Percentiles rank a stretch among this genome's conserved stretches.
Evolutionary conservation across 2,329 filamentous ascomycete species (phyloP).

Genomic region (Hirsutella thompsonii): DNA sequence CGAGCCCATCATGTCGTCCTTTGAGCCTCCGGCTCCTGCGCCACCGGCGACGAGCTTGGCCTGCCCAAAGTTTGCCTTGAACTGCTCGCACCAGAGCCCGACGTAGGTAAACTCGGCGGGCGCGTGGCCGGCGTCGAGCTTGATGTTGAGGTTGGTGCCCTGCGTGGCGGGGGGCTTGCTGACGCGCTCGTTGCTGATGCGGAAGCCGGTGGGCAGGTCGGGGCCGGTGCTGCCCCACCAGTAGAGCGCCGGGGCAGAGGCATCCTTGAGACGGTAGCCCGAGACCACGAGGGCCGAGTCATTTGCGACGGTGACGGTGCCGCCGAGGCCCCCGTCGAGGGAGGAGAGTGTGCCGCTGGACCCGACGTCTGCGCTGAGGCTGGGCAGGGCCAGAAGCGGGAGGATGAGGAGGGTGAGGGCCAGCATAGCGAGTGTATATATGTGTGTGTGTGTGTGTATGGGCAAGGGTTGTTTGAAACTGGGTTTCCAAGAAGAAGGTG

Average conservation of each 20-base stretch:
- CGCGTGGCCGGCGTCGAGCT: slow-evolving; percentile 12
- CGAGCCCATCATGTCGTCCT: too few species aligned
- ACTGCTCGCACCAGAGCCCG: slow-evolving; percentile 12
- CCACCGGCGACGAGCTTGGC: too few species aligned
- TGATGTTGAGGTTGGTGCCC: slow-evolving; percentile 9
- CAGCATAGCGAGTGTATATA: too few species aligned
- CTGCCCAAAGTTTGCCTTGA: slow-evolving; percentile 12
- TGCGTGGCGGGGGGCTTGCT: slow-evolving; percentile 5
- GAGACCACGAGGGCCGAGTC: slow-evolving; percentile 9
- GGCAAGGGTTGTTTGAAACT: too few species aligned
- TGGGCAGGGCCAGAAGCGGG: too few species aligned
- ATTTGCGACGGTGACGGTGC: slow-evolving; percentile 10
- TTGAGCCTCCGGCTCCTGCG: too few species aligned
- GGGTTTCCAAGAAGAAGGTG: too few species aligned
- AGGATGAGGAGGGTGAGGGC: neutral
- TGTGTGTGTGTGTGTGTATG: too few species aligned
- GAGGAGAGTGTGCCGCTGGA: slow-evolving; percentile 8
- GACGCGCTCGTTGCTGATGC: slow-evolving; percentile 12
- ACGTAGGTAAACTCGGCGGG: slow-evolving; percentile 10
- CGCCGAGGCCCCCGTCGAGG: slow-evolving; percentile 12
- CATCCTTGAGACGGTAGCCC: slow-evolving; percentile 12
- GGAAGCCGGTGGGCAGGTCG: slow-evolving; percentile 11
- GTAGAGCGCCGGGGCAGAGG: slow-evolving; percentile 13
- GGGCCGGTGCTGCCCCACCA: slow-evolving; percentile 13
- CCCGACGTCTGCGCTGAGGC: slow-evolving; percentile 7